Evolutionary conservation across 495 filamentous ascomycete genomes (phyloP), one percentile per base, ranked within the genome.

Genomic region (Annulohypoxylon bovei): DNA sequence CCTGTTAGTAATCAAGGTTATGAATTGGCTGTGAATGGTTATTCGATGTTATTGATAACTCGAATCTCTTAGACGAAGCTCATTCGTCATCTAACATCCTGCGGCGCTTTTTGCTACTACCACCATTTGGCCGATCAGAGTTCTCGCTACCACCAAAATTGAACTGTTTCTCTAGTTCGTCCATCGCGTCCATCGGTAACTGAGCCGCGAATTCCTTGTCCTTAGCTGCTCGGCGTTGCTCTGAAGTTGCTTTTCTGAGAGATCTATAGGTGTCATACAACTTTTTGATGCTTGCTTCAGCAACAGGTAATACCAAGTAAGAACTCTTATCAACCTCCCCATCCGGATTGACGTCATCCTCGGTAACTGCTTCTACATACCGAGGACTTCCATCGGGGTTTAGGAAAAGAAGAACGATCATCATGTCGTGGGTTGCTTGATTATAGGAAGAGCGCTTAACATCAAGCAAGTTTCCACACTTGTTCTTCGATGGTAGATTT

Each of bases 401-500:
- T 18, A 11, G 46, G n/a, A 60, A 60, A 0, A 16, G 54, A 14
- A 72, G 59, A 0, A 58, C 39, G 23, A 68, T 14, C 53, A 33
- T 61, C 14, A 68, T 18, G n/a, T 72, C 54, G 16, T 72, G 70
- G 23, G 46, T 60, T 16, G 46, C 35, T n/a, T 61, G 18, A 6
- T 62, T 60, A 30, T 39, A 28, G 2, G 70, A 72, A 18, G 70
- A 65, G n/a, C 23, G n/a, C 23, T 68, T 65, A 14, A 72, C 65
- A 18, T 72, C 70, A 1, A 72, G 65, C 27, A 72, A 9, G 8
- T 68, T 72, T 12, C 70, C 70, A 18, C 65, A 55, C 27, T 72
- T 72, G 11, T 59, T 40, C 37, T 72, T 72, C 12, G 64, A 61
- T 4, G 70, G 70, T 2, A 68, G 23, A 11, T 61, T 40, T 8